Percentiles rank a stretch among this genome's conserved stretches.
Evolutionary conservation across 192 early-diverging fungal genomes (phyloP).

Genomic region (Backusella luteola): DNA sequence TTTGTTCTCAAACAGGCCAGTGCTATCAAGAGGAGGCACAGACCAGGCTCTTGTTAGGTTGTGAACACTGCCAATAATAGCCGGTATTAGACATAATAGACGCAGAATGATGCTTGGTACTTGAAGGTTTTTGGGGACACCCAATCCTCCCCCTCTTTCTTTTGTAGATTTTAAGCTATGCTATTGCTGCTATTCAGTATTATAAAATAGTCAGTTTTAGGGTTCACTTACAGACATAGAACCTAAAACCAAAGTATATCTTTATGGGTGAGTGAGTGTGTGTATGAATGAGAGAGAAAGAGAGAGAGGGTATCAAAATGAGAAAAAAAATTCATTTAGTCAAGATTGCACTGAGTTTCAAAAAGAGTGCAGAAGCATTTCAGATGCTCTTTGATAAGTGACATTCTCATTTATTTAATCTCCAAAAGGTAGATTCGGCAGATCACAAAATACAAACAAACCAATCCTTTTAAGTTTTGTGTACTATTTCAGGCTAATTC

Average conservation of each 20-base stretch:
- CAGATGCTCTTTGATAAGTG: too few relatives aligned
- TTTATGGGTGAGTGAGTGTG: not conserved
- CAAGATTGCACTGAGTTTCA: not conserved
- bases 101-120: conserved; percentile 34
- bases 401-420: too few relatives aligned
- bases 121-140: conserved; percentile 35
- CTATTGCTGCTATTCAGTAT: not conserved
- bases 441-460: too few relatives aligned
- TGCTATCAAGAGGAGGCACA: conserved; percentile 23
- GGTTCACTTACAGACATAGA: conserved; percentile 2
- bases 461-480: too few relatives aligned
- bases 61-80: conserved; percentile 28
- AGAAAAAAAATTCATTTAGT: not conserved
- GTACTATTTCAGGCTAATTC: too few relatives aligned
- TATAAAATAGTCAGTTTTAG: not conserved
- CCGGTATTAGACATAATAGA: conserved; percentile 38
- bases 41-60: conserved; percentile 27
- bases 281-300: not conserved
- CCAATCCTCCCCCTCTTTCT: conserved; percentile 10
- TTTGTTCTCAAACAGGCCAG: conserved; percentile 29
- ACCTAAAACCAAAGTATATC: not conserved
- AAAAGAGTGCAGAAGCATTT: not conserved
- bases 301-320: not conserved
- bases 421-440: too few relatives aligned
- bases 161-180: conserved; percentile 3